Percentiles rank a stretch among this genome's conserved stretches.
Conservation (phyloP, 2,329 filamentous ascomycete species). For the Myrmaecium sp. region DNA sequence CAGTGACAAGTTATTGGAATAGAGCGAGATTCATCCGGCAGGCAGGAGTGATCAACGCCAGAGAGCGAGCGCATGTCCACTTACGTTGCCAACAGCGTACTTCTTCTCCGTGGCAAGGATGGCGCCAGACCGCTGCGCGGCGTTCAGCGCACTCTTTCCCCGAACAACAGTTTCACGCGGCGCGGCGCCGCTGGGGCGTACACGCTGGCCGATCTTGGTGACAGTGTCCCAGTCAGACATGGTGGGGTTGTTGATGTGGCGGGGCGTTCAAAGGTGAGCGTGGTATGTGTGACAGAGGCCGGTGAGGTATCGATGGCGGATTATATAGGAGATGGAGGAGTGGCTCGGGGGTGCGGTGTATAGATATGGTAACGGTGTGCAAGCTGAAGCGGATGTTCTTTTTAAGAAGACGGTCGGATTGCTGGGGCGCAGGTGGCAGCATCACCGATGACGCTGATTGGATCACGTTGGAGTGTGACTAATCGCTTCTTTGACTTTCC, state of each 20-base stretch:
- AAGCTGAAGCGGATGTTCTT: too few species aligned
- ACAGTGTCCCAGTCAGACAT: conserved; percentile 74
- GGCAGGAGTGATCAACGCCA: too few species aligned
- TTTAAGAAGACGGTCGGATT: too few species aligned
- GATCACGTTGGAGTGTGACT: too few species aligned
- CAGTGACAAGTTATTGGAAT: conserved; percentile 13
- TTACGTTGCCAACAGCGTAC: conserved; percentile 61
- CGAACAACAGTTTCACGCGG: conserved; percentile 77
- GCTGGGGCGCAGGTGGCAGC: too few species aligned
- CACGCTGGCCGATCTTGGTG: conserved; percentile 88
- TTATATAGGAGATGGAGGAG: not conserved
- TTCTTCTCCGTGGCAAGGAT: conserved; percentile 89
- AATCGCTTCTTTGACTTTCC: too few species aligned
- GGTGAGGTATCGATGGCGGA: not conserved
- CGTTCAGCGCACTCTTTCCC: conserved; percentile 72
- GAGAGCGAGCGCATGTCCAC: too few species aligned
- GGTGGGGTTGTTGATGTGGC: conserved; percentile 10
- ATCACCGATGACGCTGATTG: too few species aligned
- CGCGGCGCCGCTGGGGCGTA: conserved; percentile 46
- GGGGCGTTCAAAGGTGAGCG: conserved; percentile 1
- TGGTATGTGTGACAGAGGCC: not conserved
- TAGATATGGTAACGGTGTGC: not conserved
- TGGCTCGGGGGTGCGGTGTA: not conserved
- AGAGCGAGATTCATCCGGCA: conserved; percentile 2
- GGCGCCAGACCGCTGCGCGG: conserved; percentile 64